phyloP scores from a whole-genome alignment of 2,329 filamentous ascomycete species.

The Sordariomycetes sp. region DNA sequence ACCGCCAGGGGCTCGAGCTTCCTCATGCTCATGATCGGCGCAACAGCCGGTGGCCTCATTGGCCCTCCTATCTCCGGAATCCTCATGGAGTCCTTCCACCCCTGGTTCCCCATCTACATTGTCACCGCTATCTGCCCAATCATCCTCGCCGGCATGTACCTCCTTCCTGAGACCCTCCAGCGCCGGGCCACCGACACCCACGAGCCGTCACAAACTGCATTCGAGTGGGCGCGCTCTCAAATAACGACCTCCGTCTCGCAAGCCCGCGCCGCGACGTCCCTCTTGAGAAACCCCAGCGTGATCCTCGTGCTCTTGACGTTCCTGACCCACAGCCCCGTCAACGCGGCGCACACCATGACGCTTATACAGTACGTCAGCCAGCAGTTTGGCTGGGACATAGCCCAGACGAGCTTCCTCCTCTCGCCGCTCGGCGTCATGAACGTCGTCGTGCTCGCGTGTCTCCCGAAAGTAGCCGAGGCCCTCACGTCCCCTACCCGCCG shows the following conservation, averaged over 20 bases:
- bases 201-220: background rate
- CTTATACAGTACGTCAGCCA: conserved; percentile 29
- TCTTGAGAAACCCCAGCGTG: conserved; percentile 21
- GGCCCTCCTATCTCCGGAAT: conserved; percentile 23
- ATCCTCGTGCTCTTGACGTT: conserved; percentile 23
- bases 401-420: conserved; percentile 24
- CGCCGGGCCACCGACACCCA: conserved; percentile 4
- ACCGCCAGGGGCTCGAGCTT: conserved; percentile 22
- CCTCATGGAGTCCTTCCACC: conserved; percentile 22
- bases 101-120: conserved; percentile 25
- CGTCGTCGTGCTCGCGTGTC: conserved; percentile 18
- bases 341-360: conserved; percentile 18
- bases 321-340: conserved; percentile 22
- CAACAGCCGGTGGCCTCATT: conserved; percentile 22
- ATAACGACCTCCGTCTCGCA: conserved; percentile 11
- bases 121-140: conserved; percentile 17
- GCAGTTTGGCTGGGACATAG: conserved; percentile 27
- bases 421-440: conserved; percentile 25
- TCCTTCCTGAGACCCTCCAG: conserved; percentile 26
- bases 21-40: conserved; percentile 25
- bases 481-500: conserved; percentile 15
- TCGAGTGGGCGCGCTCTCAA: background rate
- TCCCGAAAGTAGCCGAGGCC: conserved; percentile 20
- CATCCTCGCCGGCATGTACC: conserved; percentile 16
- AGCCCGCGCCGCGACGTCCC: conserved; percentile 16